A percentile compares a stretch with the other conserved stretches of the same genome.
Conservation (phyloP, 2,329 filamentous ascomycete genomes). For the Aspergillus sp. region DNA sequence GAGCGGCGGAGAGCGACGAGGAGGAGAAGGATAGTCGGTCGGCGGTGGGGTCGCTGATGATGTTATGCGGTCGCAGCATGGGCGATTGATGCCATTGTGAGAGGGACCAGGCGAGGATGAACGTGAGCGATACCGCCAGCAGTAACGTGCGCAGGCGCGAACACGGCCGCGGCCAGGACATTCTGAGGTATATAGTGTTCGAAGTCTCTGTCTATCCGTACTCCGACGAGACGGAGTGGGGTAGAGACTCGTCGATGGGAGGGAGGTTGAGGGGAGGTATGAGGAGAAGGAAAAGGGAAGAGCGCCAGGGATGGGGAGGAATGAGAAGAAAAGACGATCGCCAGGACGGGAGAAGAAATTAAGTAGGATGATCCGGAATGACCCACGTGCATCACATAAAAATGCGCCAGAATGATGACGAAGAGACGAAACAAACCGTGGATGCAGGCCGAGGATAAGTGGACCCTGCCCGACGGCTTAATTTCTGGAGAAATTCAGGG, state of each 20-base stretch:
- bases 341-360: neutral
- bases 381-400: neutral
- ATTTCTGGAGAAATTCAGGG: neutral
- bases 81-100: conserved; percentile 10
- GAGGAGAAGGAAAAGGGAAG: neutral
- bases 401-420: too few species aligned
- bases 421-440: too few species aligned
- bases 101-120: conserved; percentile 17
- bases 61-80: neutral
- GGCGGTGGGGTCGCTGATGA: neutral
- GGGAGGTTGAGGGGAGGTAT: neutral
- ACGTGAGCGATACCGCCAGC: conserved; percentile 13
- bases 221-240: neutral
- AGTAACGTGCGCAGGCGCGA: conserved; percentile 19
- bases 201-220: too few species aligned
- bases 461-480: too few species aligned
- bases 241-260: neutral
- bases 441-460: too few species aligned
- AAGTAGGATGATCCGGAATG: neutral
- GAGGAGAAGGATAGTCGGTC: neutral
- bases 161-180: conserved; percentile 16
- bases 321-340: neutral
- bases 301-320: neutral
- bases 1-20: neutral
- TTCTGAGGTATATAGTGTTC: conserved; percentile 1